Evolutionary conservation across 768 basidiomycete species (phyloP).

Genomic region (Dentipellis sp.): DNA sequence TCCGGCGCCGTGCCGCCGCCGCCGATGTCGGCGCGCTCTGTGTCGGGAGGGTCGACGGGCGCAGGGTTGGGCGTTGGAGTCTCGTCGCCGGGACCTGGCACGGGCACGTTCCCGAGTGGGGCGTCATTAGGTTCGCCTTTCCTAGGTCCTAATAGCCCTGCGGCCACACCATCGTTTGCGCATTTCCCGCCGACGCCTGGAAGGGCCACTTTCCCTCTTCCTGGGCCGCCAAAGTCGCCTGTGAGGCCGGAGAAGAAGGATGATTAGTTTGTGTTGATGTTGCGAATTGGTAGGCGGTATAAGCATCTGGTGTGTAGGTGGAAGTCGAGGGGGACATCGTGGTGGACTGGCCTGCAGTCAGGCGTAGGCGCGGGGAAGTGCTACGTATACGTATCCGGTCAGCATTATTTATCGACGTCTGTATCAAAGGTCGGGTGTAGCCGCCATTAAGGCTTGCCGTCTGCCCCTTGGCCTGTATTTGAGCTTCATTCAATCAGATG

Average conservation of each 20-base stretch:
- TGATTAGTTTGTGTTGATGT: not conserved
- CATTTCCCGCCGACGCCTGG: slow-evolving; percentile 29
- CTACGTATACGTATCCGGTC: too few relatives aligned
- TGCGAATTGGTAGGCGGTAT: too few relatives aligned
- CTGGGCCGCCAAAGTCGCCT: not conserved
- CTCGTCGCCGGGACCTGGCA: not conserved
- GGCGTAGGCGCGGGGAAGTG: too few relatives aligned
- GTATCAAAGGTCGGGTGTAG: too few relatives aligned
- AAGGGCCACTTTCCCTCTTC: slow-evolving; percentile 10
- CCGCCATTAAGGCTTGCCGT: too few relatives aligned
- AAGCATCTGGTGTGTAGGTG: too few relatives aligned
- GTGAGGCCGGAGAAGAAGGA: not conserved
- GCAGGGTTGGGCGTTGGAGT: slow-evolving; percentile 4
- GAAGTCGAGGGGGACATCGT: too few relatives aligned
- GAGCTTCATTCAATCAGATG: too few relatives aligned
- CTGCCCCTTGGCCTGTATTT: too few relatives aligned
- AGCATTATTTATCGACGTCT: too few relatives aligned
- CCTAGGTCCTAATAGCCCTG: slow-evolving; percentile 1
- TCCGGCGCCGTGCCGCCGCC: not conserved
- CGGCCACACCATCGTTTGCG: slow-evolving; percentile 16
- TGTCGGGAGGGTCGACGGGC: slow-evolving; percentile 4
- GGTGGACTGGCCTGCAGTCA: too few relatives aligned
- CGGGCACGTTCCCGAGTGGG: slow-evolving; percentile 16
- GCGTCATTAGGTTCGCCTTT: slow-evolving; percentile 20
- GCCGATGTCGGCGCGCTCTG: slow-evolving; percentile 1